Base-by-base conservation (phyloP, 768 basidiomycete genomes). In the Suillus luteus region DNA sequence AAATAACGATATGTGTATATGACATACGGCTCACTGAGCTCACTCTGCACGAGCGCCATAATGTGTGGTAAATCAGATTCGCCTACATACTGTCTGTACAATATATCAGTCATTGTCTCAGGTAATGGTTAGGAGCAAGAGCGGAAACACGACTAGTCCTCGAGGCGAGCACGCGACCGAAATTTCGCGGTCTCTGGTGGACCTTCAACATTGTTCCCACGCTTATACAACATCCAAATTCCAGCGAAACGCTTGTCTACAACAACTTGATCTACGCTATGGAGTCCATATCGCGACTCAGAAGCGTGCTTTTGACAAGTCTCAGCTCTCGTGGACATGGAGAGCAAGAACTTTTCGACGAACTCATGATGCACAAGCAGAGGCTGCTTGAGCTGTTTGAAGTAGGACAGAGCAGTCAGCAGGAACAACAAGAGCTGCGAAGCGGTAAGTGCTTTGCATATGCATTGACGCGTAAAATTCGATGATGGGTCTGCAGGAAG, bases 1-100 rank as follows among this genome's bases (percentile, higher is more conserved):
- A 99, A 99, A 75, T 99, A 98, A 2, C 96, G 90, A 70, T 95
- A 98, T 0, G 96, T 98, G 78, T 96, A 98, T 49, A 94, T 88
- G 60, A 96, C 93, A 77, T 95, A 99, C 49, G 96, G 96, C 77
- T 98, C 96, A 68, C 91, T 93, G 71, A 98, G 86, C 78, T 97
- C 95, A 70, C 83, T 89, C 79, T 96, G 91, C 4, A 96, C 91
- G 64, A 98, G 85, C 22, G 83, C 81, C 86, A 96, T 94, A 71
- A 98, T 90, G 67, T 87, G 86, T 6, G 87, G 86, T 51, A 95
- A 82, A 76, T 95, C 93, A 8, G 83, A 78, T 77, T 93, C 91
- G 70, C 91, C 91, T 59, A 77, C 67, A 75, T 95, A 94, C 68
- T 83, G 84, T 67, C 92, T 84, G 78, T 94, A 95, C 61, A 78